These are phyloP conservation scores for Solanum corneliomulleri DNA, from an alignment of 257 asterid genomes.

Conservation along the genomic window DNA sequence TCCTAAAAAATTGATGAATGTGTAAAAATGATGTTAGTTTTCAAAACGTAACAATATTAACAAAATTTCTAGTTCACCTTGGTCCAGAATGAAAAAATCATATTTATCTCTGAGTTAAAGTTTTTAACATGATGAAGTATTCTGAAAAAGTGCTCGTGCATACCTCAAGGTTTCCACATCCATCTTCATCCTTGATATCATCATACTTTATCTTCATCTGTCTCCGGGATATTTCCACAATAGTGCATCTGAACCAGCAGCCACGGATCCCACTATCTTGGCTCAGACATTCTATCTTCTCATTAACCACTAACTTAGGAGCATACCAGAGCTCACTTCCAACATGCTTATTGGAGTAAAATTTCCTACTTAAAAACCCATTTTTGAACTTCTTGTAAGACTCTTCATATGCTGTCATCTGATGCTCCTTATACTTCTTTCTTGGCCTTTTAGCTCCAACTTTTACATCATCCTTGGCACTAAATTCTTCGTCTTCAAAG, in stretches of 20 bases:
- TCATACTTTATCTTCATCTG: constrained; percentile 60
- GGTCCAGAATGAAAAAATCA: not conserved
- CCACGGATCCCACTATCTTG: constrained; percentile 99
- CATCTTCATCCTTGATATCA: constrained; percentile 69
- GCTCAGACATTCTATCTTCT: constrained; percentile 74
- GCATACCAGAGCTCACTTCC: constrained; percentile 24
- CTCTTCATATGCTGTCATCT: constrained; percentile 27
- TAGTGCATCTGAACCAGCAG: constrained; percentile 90
- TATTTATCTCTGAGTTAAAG: not conserved
- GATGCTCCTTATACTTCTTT: constrained; percentile 34
- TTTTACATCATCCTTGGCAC: constrained; percentile 63
- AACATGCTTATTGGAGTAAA: constrained; percentile 29
- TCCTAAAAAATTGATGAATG: constrained; percentile 36
- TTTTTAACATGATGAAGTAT: not conserved
- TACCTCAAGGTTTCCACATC: constrained; percentile 70
- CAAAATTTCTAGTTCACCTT: not conserved
- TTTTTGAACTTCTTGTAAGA: constrained; percentile 37
- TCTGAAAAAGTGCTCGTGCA: not conserved
- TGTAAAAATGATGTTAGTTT: not conserved
- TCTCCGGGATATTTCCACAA: constrained; percentile 50
- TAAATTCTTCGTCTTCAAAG: constrained; percentile 75
- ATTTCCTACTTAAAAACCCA: constrained; percentile 21
- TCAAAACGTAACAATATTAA: not conserved
- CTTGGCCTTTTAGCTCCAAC: constrained; percentile 66
- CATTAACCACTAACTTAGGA: constrained; percentile 30